Base-by-base conservation (phyloP, 192 early-diverging fungal species). In the Coemansia sp. region DNA sequence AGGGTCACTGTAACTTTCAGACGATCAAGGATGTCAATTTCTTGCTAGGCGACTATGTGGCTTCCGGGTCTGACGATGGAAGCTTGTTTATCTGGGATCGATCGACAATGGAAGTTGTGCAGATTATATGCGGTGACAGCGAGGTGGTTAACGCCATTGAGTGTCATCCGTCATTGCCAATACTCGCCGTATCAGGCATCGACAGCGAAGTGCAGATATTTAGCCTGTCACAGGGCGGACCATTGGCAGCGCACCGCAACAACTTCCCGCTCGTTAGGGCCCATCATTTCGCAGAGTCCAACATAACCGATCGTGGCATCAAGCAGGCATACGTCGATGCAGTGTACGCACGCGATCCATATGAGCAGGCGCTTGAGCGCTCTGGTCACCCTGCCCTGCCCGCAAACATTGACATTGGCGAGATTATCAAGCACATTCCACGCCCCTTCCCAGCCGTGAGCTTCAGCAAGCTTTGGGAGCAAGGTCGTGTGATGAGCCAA, bases 11-110 rank as follows among this genome's bases (percentile, higher is more conserved):
- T 52, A 81, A 73, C 60, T 56, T 74, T 5, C 73, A 86, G 69
- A 90, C 89, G 6, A 67, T 89, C 52, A 94, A 94, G 65, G 91
- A 92, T 58, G 89, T 90, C 37, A 89, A 87, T 67, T 92, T 90
- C 75, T 74, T 86, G 0, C 85, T 88, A 43, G 87, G 86, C 62
- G 83, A 84, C 50, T 91, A 88, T 55, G 75, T 94, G 16, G 85
- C 89, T 62, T 92, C 90, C 8, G 93, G 93, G 1, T 90, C 88
- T 3, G 93, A 94, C 64, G 93, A 91, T 70, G 90, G 93, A 18
- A 70, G 78, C 11, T 61, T 89, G 3, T 90, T 87, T 66, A 63
- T 93, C 34, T 94, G 89, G 89, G 81, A 89, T 60, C 87, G 87
- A 66, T 53, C 68, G 12, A 83, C 88, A 3, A 84, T 84, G 50